Percentiles rank a stretch among this genome's conserved stretches.
Evolutionary conservation across 371 early-diverging fungal species (phyloP).

Genomic region (Saksenaea vasiformis): DNA sequence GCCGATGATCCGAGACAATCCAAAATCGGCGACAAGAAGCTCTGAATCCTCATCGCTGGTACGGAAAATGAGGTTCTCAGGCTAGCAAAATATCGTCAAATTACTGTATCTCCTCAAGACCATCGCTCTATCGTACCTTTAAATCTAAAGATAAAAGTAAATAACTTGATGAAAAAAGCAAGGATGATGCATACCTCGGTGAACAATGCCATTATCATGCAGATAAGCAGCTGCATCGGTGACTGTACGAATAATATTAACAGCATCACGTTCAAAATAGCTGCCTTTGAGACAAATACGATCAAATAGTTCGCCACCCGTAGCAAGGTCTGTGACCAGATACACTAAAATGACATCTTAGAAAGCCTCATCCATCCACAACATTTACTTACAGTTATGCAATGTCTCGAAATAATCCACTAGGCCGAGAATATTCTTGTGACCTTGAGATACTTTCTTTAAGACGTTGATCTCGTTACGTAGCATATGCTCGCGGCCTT

Average conservation of each 20-base stretch:
- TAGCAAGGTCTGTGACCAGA: constrained; percentile 87
- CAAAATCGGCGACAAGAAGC: constrained; percentile 88
- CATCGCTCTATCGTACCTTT: constrained; percentile 13
- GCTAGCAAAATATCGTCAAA: constrained; percentile 42
- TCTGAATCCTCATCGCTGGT: constrained; percentile 70
- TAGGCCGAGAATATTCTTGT: constrained; percentile 84
- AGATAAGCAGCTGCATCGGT: constrained; percentile 80
- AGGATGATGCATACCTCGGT: constrained; percentile 67
- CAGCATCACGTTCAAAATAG: constrained; percentile 89
- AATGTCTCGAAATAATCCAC: constrained; percentile 92
- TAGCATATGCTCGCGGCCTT: constrained; percentile 88
- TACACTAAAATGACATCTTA: constrained; percentile 60
- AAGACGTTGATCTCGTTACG: constrained; percentile 88
- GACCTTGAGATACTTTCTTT: constrained; percentile 82
- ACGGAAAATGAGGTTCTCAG: constrained; percentile 87
- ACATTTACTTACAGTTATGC: constrained; percentile 69
- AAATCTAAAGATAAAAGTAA: constrained; percentile 21
- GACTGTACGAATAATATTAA: constrained; percentile 74
- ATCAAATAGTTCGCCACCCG: constrained; percentile 92
- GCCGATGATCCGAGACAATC: constrained; percentile 83
- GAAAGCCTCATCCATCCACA: background rate
- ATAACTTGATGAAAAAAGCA: background rate
- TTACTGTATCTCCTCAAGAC: background rate
- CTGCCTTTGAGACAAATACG: constrained; percentile 80
- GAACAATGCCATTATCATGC: constrained; percentile 85